phyloP scores from a whole-genome alignment of 139 green algal genomes.

The Dunaliella primolecta region DNA sequence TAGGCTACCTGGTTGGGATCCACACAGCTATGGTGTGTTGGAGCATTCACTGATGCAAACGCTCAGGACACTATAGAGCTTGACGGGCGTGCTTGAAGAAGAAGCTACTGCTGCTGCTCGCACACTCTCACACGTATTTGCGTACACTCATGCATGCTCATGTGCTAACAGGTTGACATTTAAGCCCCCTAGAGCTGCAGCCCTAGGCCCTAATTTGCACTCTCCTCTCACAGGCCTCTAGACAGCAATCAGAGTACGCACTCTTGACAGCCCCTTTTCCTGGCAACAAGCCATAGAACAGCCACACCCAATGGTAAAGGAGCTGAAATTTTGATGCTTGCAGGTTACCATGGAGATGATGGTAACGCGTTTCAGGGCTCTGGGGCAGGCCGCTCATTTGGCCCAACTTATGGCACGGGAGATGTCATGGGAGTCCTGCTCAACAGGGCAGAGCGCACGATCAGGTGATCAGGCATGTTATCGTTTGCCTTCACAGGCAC shows the following conservation, averaged over 20 bases:
- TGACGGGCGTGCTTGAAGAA: no score
- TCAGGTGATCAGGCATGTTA: slow-evolving; percentile 11
- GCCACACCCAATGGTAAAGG: neutral
- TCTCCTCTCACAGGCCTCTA: no score
- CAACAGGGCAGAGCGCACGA: slow-evolving; percentile 27
- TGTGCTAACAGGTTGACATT: no score
- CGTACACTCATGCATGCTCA: neutral
- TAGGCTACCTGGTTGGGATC: slow-evolving; percentile 81
- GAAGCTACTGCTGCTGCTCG: no score
- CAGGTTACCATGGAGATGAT: slow-evolving; percentile 48
- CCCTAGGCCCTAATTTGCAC: no score
- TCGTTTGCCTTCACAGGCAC: neutral
- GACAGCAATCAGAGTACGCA: no score
- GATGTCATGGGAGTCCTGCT: slow-evolving; percentile 49
- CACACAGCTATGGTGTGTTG: slow-evolving; percentile 64
- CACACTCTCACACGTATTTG: neutral
- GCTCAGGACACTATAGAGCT: no score
- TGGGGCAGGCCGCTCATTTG: slow-evolving; percentile 35
- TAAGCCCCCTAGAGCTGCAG: no score
- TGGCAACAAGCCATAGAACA: no score
- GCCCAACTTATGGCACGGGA: slow-evolving; percentile 29
- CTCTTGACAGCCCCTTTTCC: no score
- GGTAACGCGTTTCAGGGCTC: slow-evolving; percentile 57
- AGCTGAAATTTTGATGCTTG: neutral
- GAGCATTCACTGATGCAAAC: no score